Evolutionary conservation across 257 asterid species (phyloP), one percentile per base, ranked within the genome.

Genomic region (Cordia subcordata): DNA sequence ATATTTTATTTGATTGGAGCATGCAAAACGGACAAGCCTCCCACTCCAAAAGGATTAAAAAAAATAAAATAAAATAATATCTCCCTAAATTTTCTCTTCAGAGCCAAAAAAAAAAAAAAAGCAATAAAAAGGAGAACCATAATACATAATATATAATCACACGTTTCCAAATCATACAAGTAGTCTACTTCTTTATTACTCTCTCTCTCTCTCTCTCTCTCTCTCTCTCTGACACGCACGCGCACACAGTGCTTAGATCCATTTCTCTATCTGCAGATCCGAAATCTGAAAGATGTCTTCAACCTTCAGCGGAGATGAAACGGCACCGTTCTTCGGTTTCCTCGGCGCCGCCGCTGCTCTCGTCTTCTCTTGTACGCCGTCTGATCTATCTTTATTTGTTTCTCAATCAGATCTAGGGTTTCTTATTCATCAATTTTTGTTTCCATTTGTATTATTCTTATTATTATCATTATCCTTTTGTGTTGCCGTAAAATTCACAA

Each of bases 241-340:
- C n/a, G n/a, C n/a, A n/a, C n/a, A n/a, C n/a, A n/a, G n/a, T n/a
- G n/a, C n/a, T n/a, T n/a, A n/a, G n/a, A n/a, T n/a, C n/a, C n/a
- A n/a, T n/a, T n/a, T n/a, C n/a, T n/a, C n/a, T n/a, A n/a, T n/a
- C n/a, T n/a, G n/a, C n/a, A n/a, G 35, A 27, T 27, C 35, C 6
- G 6, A 27, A 27, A 27, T 27, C 35, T 27, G 35, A 27, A 27
- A 27, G 39, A 85, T 81, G 86, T 69, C 84, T 42, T 72, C 94
- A 38, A 60, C 68, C 33, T 82, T 85, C 78, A 81, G 83, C 76
- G 88, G 91, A 56, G 91, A 85, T 77, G 91, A 82, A 62, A 83
- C 91, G 62, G 91, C 91, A 42, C 91, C 95, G 58, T 83, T 85
- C 77, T 82, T 85, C 67, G 94, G 94, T 67, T 85, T 85, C 79